Evolutionary conservation across 192 early-diverging fungal species (phyloP).

Genomic region (Phycomyces blakesleeanus): DNA sequence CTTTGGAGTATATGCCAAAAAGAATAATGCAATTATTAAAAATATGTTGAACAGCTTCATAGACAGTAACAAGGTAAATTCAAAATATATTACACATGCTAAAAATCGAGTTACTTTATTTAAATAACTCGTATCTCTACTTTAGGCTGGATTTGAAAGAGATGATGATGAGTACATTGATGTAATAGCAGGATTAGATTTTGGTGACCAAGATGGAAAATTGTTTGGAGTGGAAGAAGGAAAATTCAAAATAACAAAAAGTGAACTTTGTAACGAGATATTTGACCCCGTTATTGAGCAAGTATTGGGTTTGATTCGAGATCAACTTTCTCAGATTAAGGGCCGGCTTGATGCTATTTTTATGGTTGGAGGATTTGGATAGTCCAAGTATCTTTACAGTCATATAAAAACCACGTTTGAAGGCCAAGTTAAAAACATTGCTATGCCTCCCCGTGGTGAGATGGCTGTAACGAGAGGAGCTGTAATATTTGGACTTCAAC

Average conservation of each 20-base stretch:
- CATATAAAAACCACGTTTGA: slow-evolving; percentile 36
- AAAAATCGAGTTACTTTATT: no score
- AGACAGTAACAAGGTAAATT: slow-evolving; percentile 20
- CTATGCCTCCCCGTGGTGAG: slow-evolving; percentile 36
- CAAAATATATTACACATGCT: not conserved
- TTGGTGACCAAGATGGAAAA: slow-evolving; percentile 24
- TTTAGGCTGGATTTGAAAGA: slow-evolving; percentile 40
- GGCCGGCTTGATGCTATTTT: slow-evolving; percentile 43
- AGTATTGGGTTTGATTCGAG: not conserved
- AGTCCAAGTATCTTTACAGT: slow-evolving; percentile 43
- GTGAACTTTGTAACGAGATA: slow-evolving; percentile 36
- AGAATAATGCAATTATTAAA: not conserved
- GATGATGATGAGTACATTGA: slow-evolving; percentile 36
- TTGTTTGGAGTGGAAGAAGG: slow-evolving; percentile 35
- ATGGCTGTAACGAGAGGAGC: slow-evolving; percentile 51
- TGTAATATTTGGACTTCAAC: slow-evolving; percentile 42
- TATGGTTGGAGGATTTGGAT: slow-evolving; percentile 54
- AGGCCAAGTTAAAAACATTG: slow-evolving; percentile 29
- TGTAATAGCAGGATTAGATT: slow-evolving; percentile 31
- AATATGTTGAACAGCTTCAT: slow-evolving; percentile 38
- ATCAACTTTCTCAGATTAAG: slow-evolving; percentile 19
- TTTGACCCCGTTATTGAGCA: slow-evolving; percentile 43
- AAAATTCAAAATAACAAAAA: slow-evolving; percentile 28
- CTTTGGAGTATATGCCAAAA: slow-evolving; percentile 25
- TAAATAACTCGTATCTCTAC: not conserved